Base-by-base conservation (phyloP, 2,329 filamentous ascomycete species). In the Stachybotrys chlorohalonatus region DNA sequence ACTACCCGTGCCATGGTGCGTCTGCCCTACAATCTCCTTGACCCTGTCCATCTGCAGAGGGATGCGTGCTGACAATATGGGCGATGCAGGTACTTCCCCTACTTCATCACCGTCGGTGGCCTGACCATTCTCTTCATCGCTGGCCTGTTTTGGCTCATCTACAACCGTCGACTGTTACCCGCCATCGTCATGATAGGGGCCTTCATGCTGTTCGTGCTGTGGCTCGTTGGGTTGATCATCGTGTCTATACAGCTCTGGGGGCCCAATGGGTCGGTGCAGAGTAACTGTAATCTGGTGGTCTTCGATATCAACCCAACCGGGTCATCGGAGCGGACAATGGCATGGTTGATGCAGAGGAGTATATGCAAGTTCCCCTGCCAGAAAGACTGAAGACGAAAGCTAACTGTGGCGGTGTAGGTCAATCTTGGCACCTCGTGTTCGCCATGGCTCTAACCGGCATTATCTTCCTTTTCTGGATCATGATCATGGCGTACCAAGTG, bases 81-180 rank as follows among this genome's bases (percentile, higher is more conserved):
- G 11, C 46, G 15, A 36, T 45, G n/a, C n/a, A 86, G 83, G 83
- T 86, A 86, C 68, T 86, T 87, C 59, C 74, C 83, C 8, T 87
- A 86, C 74, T 83, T 77, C 67, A 79, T 87, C 54, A 82, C 81
- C 17, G 78, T 83, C 54, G 70, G 71, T 31, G 64, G 74, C 17
- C 79, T 91, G 30, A 79, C 80, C 2, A 79, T 90, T 15, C 61
- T 81, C 56, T 92, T 87, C 71, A 83, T 93, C 56, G 65, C 82
- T 55, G 68, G 84, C 2, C 77, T 88, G 6, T 76, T 91, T 48
- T 82, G 73, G 68, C 75, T 87, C 31, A 85, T 86, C 59, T 77
- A 76, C 54, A 75, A 81, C 56, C 78, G 82, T 2, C 80, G 83
- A 8, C 74, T 87, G 1, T 72, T 87, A 0, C 81, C 81, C 0